Conservation (phyloP, 2,329 filamentous ascomycete species). For the Penicillium sp. region DNA sequence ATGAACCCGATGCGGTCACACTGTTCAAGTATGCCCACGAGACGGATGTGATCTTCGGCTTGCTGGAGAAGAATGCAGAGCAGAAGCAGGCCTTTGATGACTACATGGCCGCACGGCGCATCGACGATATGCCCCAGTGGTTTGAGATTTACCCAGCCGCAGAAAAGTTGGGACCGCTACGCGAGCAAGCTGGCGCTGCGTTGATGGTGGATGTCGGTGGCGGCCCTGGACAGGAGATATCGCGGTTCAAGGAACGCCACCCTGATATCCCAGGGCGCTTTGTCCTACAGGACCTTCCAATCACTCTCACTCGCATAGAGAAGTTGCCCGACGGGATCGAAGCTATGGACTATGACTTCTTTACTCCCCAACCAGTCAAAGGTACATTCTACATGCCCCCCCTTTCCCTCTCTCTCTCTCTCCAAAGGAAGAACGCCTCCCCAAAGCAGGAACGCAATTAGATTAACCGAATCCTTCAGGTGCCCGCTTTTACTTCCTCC, state of each 20-base stretch:
- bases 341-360: constrained; percentile 47
- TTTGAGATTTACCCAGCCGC: constrained; percentile 19
- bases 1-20: constrained; percentile 9
- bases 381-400: constrained; percentile 21
- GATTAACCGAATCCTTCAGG: constrained; percentile 14
- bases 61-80: constrained; percentile 16
- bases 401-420: too few species aligned
- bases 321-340: constrained; percentile 16
- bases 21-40: constrained; percentile 18
- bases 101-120: constrained; percentile 18
- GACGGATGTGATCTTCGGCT: constrained; percentile 16
- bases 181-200: constrained; percentile 12
- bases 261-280: constrained; percentile 42
- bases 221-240: constrained; percentile 41
- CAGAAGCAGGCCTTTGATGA: constrained; percentile 21
- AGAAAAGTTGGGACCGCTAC: constrained; percentile 4
- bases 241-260: constrained; percentile 34
- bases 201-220: constrained; percentile 46
- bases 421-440: too few species aligned
- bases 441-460: too few species aligned
- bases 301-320: constrained; percentile 29
- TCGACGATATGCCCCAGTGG: constrained; percentile 16
- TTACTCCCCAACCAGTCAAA: constrained; percentile 46
- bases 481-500: constrained; percentile 36
- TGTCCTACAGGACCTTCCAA: constrained; percentile 49